Base-by-base conservation (phyloP, 768 basidiomycete genomes). In the Rhodotorula paludigena region DNA sequence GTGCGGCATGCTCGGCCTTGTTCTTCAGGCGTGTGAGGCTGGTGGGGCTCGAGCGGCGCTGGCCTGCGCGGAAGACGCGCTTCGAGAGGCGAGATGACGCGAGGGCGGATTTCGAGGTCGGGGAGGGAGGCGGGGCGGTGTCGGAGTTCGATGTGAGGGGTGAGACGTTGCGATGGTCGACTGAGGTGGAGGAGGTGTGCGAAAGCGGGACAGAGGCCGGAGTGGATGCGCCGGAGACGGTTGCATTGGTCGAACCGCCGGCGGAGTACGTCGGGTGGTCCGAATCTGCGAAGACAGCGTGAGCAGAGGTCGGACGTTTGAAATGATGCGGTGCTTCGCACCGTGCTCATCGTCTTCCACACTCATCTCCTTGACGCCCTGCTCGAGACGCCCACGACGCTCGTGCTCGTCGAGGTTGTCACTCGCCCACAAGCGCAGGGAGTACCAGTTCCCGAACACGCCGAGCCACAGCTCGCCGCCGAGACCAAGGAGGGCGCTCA, bases 381-480 rank as follows among this genome's bases (percentile, higher is more conserved):
- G 39, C 28, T 56, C 62, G 23, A 69, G 35, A 41, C 66, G 42
- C 2, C 65, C 70, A 25, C 60, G 23, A 28, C 72, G 63, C 36
- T 68, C 67, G 20, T 64, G 57, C 38, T 72, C 63, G 41, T 72
- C 67, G 18, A 32, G 55, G 42, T 57, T 69, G 23, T 71, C 66
- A 10, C 59, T 51, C 39, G 71, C 63, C 57, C 72, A 74, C 52
- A 57, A 56, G 54, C 87, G 81, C 87, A 89, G 28, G 25, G 66
- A 55, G 57, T 68, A 93, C 92, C 92, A 94, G 69, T 83, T 85
- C 2, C 92, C 92, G 78, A 93, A 93, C 18, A 87, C 87, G 38
- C 92, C 92, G 68, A 94, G 82, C 78, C 89, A 94, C 88, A 90
- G 91, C 42, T 87, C 85, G 78, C 92, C 88, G 20, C 36, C 85